A percentile compares a stretch with the other conserved stretches of the same genome.
Conservation (phyloP, 2,329 filamentous ascomycete genomes). For the Cercospora janseana region DNA sequence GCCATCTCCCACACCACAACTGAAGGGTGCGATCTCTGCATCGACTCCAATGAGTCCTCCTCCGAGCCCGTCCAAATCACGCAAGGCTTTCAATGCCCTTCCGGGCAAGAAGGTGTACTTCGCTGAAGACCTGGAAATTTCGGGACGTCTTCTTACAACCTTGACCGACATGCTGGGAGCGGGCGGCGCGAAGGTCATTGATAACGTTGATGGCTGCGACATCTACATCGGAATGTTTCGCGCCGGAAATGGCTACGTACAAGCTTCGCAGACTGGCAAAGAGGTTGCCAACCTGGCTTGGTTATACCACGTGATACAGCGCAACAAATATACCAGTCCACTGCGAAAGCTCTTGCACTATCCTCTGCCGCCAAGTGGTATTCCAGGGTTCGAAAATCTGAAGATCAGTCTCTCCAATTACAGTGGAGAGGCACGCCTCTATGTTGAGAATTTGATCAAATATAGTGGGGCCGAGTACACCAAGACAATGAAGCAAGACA, state of each 20-base stretch:
- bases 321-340: constrained; percentile 85
- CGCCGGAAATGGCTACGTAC: constrained; percentile 73
- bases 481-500: constrained; percentile 90
- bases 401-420: constrained; percentile 94
- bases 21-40: constrained; percentile 65
- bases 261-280: constrained; percentile 72
- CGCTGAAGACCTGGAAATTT: constrained; percentile 70
- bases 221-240: constrained; percentile 87
- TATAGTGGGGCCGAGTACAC: constrained; percentile 86
- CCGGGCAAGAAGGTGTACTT: constrained; percentile 74
- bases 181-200: constrained; percentile 69
- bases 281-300: constrained; percentile 90
- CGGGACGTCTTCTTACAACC: constrained; percentile 62
- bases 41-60: constrained; percentile 44
- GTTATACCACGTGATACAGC: constrained; percentile 88
- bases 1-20: constrained; percentile 41
- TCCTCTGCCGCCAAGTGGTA: constrained; percentile 71
- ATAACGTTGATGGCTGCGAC: constrained; percentile 66
- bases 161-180: constrained; percentile 68
- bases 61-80: constrained; percentile 43
- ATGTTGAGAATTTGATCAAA: constrained; percentile 85
- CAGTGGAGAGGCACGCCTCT: constrained; percentile 86
- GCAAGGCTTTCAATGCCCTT: constrained; percentile 68
- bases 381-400: constrained; percentile 73
- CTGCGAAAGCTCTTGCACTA: constrained; percentile 83